Evolutionary conservation across 306 rosid species (phyloP).

Genomic region (Malus fusca): DNA sequence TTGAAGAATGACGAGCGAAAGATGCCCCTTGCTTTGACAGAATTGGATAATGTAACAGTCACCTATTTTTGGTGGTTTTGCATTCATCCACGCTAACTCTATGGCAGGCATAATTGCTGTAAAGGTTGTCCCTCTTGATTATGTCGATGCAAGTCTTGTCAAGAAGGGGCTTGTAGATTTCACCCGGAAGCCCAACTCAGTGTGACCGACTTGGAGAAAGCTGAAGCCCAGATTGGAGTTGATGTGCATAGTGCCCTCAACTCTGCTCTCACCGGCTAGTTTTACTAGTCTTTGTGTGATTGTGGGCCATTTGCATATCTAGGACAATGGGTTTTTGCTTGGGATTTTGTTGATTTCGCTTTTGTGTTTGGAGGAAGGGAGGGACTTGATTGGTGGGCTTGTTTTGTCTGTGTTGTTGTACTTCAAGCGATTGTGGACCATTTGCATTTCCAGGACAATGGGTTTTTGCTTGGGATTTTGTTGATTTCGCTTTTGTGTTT

Average conservation of each 20-base stretch:
- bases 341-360: constrained; percentile 40
- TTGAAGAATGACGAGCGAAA: too few relatives aligned
- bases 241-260: constrained; percentile 81
- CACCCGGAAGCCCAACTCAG: constrained; percentile 85
- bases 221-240: constrained; percentile 95
- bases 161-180: constrained; percentile 93
- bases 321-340: constrained; percentile 85
- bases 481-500: constrained; percentile 74
- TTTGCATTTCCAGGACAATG: constrained; percentile 90
- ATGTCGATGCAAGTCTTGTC: constrained; percentile 57
- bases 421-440: constrained; percentile 31
- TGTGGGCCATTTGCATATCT: constrained; percentile 88
- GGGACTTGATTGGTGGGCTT: constrained; percentile 78
- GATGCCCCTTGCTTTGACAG: too few relatives aligned
- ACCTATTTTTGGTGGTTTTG: constrained; percentile 38
- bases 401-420: not conserved
- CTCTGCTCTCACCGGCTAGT: constrained; percentile 67
- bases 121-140: constrained; percentile 81
- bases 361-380: constrained; percentile 76
- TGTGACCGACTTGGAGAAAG: constrained; percentile 87
- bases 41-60: too few relatives aligned
- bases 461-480: constrained; percentile 79
- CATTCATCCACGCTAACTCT: constrained; percentile 87
- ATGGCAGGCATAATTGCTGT: constrained; percentile 73
- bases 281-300: constrained; percentile 30